Evolutionary conservation across 345 rosid genomes (phyloP).

Genomic region (Populus euphratica): DNA sequence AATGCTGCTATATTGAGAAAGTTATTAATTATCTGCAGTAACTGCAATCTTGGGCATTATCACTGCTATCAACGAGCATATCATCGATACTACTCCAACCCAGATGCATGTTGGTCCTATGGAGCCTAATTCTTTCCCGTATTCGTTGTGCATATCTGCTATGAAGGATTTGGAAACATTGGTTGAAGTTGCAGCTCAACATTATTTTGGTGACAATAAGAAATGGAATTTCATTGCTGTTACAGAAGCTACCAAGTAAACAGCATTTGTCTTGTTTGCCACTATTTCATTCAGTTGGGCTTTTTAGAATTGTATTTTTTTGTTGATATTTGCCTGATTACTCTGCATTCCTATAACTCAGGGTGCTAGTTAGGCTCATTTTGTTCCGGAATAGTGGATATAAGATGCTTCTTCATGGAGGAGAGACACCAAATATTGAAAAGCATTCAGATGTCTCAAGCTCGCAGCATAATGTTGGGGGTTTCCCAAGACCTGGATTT

Average conservation of each 20-base stretch:
- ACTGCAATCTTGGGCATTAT: constrained; percentile 77
- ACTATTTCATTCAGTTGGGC: not conserved
- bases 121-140: constrained; percentile 56
- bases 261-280: constrained; percentile 4
- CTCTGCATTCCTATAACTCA: constrained; percentile 27
- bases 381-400: constrained; percentile 69
- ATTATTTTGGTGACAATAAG: constrained; percentile 65
- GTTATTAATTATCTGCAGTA: constrained; percentile 51
- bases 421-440: constrained; percentile 66
- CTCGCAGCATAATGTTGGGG: constrained; percentile 32
- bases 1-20: constrained; percentile 15
- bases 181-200: constrained; percentile 84
- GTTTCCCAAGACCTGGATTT: constrained; percentile 22
- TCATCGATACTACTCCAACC: constrained; percentile 61
- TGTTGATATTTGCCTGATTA: constrained; percentile 8
- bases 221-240: constrained; percentile 85
- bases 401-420: constrained; percentile 93
- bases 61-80: constrained; percentile 79
- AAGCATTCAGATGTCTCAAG: constrained; percentile 32
- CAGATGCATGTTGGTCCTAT: constrained; percentile 32
- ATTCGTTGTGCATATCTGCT: constrained; percentile 66
- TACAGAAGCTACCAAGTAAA: constrained; percentile 82
- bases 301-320: not conserved
- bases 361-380: constrained; percentile 68
- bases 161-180: constrained; percentile 82